Evolutionary conservation across 305 asterid species (phyloP), one percentile per base, ranked within the genome.

Genomic region (Coffea humblotiana): DNA sequence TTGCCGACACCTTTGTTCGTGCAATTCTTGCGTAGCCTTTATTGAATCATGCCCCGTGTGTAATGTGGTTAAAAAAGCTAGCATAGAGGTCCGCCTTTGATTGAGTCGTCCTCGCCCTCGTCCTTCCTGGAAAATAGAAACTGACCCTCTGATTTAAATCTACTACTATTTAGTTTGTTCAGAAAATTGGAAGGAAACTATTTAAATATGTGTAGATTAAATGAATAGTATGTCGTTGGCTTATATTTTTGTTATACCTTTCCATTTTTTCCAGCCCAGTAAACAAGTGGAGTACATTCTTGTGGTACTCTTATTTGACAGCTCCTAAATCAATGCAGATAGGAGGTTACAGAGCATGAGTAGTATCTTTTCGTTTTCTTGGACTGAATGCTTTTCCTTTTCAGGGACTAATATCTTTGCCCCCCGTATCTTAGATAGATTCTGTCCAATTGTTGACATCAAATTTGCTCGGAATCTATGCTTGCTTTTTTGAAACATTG

Each of bases 31-130:
- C 75, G 94, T 88, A 67, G 82, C 86, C 75, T 89, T 84, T 87
- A 88, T 93, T 72, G 83, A 84, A 80, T 85, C 88, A 3, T 94
- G 98, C 74, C 98, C 97, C 8, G 84, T 90, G 32, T 94, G 98
- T 88, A 82, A 56, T 43, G 71, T 71, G 82, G 81, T 73, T 0
- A 92, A 92, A 77, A 85, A 88, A 84, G 93, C 85, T 23, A 86
- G 82, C 73, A 86, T 94, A 32, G 88, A 89, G 76, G 97, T 91
- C 7, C 49, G 90, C 40, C 63, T 91, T 79, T 89, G 80, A 83
- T 78, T 51, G n/a, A 71, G 23, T 56, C 19, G 9, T 18, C 9
- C 3, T 56, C 19, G 9, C 9, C 9, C 3, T 7, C 10, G 8
- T 18, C 25, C 77, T 15, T 2, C 43, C 43, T 40, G 3, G 43